phyloP scores from a whole-genome alignment of 78 protist genomes.

The Guillardia theta region DNA sequence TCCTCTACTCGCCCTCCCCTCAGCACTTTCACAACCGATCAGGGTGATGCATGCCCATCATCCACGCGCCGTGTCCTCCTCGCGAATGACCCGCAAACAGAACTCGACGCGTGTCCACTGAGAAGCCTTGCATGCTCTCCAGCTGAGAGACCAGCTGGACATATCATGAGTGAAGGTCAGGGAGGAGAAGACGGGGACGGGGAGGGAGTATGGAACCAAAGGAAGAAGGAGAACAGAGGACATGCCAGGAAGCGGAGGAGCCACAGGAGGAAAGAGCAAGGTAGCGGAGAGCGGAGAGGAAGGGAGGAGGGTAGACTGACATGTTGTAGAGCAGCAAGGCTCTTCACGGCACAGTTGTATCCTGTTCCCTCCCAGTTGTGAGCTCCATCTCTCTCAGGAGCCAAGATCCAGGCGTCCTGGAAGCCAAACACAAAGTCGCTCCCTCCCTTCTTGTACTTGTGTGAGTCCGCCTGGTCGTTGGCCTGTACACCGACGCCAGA shows the following conservation, averaged over 20 bases:
- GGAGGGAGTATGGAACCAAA: neutral
- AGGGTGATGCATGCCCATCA: too few species aligned
- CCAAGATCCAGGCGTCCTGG: neutral
- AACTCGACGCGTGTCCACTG: too few species aligned
- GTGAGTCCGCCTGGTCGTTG: neutral
- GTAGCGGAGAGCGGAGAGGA: too few species aligned
- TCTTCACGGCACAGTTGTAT: too few species aligned
- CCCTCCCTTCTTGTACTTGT: neutral
- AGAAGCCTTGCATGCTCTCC: too few species aligned
- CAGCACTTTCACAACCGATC: too few species aligned
- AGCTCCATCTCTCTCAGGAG: neutral
- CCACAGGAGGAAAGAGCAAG: neutral
- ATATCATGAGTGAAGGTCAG: too few species aligned
- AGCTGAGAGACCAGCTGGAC: too few species aligned
- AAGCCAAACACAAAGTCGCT: neutral
- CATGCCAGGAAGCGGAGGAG: neutral
- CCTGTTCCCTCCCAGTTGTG: conserved; percentile 4
- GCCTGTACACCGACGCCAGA: conserved; percentile 9
- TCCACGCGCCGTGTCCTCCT: conserved; percentile 10
- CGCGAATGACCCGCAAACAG: neutral
- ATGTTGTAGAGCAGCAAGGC: too few species aligned
- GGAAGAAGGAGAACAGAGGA: neutral
- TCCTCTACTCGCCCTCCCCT: too few species aligned
- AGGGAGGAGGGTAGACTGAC: too few species aligned
- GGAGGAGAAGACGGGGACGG: too few species aligned